phyloP scores from a whole-genome alignment of 768 basidiomycete genomes.

The Russula sp. region DNA sequence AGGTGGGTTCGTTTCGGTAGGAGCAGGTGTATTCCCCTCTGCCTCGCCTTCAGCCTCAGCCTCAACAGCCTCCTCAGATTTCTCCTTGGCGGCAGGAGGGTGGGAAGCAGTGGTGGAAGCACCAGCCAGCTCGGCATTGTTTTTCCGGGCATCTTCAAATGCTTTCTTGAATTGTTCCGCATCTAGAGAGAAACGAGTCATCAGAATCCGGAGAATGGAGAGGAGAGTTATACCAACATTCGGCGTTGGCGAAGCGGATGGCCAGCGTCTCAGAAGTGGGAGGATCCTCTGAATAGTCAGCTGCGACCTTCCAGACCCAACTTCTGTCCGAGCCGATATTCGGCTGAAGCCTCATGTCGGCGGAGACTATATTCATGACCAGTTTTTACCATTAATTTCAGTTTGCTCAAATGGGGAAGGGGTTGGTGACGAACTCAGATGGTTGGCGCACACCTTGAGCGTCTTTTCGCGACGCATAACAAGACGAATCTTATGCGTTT shows the following conservation, averaged over 20 bases:
- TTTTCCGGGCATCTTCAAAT: constrained; percentile 80
- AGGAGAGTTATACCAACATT: constrained; percentile 52
- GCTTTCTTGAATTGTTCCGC: constrained; percentile 83
- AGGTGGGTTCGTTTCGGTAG: constrained; percentile 22
- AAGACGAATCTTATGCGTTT: constrained; percentile 84
- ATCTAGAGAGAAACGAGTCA: constrained; percentile 35
- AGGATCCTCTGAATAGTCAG: constrained; percentile 89
- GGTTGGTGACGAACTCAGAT: constrained; percentile 54
- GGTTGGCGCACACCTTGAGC: constrained; percentile 98
- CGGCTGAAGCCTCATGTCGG: constrained; percentile 91
- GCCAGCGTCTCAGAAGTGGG: constrained; percentile 93
- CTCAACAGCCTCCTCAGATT: constrained; percentile 27
- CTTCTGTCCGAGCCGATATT: constrained; percentile 98
- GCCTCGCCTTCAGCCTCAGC: constrained; percentile 26
- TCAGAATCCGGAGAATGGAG: background rate
- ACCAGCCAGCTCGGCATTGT: constrained; percentile 38
- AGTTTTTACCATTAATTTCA: background rate
- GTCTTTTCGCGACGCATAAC: constrained; percentile 99
- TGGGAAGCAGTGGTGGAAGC: constrained; percentile 26
- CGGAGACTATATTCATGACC: constrained; percentile 47
- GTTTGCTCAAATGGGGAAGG: background rate
- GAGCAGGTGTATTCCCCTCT: constrained; percentile 24
- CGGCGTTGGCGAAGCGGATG: constrained; percentile 94
- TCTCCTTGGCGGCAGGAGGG: constrained; percentile 28
- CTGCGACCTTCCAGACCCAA: constrained; percentile 98